Evolutionary conservation across 768 basidiomycete genomes (phyloP), one percentile per base, ranked within the genome.

Genomic region (Boletus rubroflammeus): DNA sequence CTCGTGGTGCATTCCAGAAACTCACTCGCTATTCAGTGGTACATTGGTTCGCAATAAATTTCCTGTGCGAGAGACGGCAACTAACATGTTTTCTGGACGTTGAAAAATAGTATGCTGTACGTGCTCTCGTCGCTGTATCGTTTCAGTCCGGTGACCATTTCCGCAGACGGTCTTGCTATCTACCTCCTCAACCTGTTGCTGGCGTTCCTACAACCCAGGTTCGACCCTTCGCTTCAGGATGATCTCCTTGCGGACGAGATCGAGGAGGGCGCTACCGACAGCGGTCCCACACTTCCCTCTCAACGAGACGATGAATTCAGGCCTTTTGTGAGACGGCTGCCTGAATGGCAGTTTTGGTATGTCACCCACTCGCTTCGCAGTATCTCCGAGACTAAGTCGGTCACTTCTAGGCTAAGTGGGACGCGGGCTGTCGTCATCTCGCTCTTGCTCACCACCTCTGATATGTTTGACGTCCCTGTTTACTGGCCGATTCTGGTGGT

Each of bases 401-500:
- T 47, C 40, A 3, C n/a, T 51, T 31, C 5, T 31, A 94, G 95
- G 96, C 80, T 98, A 41, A 91, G 93, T 5, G 79, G 93, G 1
- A 98, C 94, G 6, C 86, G 90, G 43, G 93, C 96, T 11, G 88
- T 90, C 25, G n/a, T 89, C 21, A 67, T 99, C 49, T 88, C 93
- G 5, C 64, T 96, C 39, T 72, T 86, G 50, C 88, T 88, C 69
- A 91, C 97, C 2, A 75, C 87, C 52, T 95, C 91, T 25, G 80
- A 88, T 43, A 75, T 87, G 34, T 96, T 97, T 62, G 95, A 98
- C 69, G 89, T 99, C 21, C 96, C 97, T 7, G 97, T 98, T 23
- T 98, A 97, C 75, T 98, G 97, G 95, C 97, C 97, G 8, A 98
- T 99, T 72, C 83, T 99, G 51, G 85, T 98, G 62, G 78, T 98